Conservation (phyloP, 768 basidiomycete species). For the Kwoniella newhampshirensis region DNA sequence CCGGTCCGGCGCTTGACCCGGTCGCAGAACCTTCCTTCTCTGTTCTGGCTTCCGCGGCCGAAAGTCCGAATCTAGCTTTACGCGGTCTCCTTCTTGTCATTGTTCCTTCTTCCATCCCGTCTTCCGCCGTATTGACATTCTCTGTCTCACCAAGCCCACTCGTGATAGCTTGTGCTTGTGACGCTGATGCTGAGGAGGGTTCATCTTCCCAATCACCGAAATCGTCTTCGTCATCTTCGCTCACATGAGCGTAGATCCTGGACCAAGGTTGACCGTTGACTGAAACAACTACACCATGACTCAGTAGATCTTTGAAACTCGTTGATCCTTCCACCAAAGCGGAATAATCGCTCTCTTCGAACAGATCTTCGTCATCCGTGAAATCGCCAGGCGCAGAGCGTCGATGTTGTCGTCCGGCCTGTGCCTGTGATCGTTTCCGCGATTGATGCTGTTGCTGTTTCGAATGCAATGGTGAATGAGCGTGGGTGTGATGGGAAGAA, state of each 20-base stretch:
- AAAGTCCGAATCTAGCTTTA: conserved; percentile 30
- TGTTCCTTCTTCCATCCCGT: conserved; percentile 29
- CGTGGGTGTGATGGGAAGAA: conserved; percentile 20
- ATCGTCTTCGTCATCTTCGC: conserved; percentile 26
- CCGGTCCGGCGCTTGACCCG: conserved; percentile 2
- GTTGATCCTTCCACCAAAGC: conserved; percentile 8
- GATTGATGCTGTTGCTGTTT: conserved; percentile 4
- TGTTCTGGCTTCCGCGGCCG: conserved; percentile 17
- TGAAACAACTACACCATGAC: conserved; percentile 51
- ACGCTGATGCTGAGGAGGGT: neutral
- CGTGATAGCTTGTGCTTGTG: neutral
- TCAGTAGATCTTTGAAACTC: conserved; percentile 48
- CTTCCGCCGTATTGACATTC: conserved; percentile 15
- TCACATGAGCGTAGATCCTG: conserved; percentile 51
- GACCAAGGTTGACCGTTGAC: conserved; percentile 53
- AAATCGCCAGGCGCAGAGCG: neutral
- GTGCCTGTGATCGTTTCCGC: conserved; percentile 7
- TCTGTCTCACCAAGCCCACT: conserved; percentile 2
- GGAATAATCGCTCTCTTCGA: conserved; percentile 15
- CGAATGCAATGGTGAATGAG: conserved; percentile 6
- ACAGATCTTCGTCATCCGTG: conserved; percentile 13
- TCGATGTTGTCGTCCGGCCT: neutral
- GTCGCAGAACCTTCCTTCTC: conserved; percentile 11
- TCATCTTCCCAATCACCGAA: conserved; percentile 20
- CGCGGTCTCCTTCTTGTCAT: conserved; percentile 35